Conservation (phyloP, 495 filamentous ascomycete species). For the Podospora pseudocomata region DNA sequence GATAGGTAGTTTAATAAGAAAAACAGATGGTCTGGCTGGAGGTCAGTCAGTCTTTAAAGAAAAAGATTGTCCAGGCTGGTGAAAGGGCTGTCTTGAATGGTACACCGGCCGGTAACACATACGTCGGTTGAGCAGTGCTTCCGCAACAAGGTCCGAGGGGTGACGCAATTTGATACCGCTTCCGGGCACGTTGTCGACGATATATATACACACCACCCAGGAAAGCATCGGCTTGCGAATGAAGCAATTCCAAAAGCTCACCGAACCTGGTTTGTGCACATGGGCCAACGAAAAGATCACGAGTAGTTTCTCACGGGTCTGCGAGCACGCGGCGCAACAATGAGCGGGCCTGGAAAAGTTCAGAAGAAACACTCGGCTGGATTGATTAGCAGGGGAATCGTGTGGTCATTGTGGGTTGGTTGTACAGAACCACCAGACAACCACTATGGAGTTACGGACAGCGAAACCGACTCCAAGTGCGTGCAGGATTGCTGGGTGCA, state of each 20-base stretch:
- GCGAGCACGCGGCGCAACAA: conserved; percentile 4
- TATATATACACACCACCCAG: not conserved
- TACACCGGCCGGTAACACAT: not conserved
- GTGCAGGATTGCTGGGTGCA: not conserved
- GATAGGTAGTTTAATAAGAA: no score
- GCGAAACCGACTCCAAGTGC: conserved; percentile 13
- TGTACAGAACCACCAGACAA: not conserved
- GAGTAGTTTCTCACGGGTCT: not conserved
- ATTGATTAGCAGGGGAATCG: not conserved
- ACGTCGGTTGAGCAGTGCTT: not conserved
- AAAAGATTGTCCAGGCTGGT: not conserved
- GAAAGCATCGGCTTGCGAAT: not conserved
- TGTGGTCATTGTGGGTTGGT: not conserved
- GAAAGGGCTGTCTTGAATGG: not conserved
- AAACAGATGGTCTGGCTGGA: no score
- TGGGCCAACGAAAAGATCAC: not conserved
- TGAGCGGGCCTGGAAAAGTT: not conserved
- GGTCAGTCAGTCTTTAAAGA: not conserved
- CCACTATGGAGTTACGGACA: conserved; percentile 12
- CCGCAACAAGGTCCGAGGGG: not conserved
- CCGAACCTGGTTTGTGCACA: not conserved
- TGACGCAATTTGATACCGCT: not conserved
- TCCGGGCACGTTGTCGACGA: not conserved
- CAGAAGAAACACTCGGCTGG: not conserved
- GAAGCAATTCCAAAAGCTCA: not conserved